Base-by-base conservation (phyloP, 2,329 filamentous ascomycete species). In the Lachnum nothofagi region DNA sequence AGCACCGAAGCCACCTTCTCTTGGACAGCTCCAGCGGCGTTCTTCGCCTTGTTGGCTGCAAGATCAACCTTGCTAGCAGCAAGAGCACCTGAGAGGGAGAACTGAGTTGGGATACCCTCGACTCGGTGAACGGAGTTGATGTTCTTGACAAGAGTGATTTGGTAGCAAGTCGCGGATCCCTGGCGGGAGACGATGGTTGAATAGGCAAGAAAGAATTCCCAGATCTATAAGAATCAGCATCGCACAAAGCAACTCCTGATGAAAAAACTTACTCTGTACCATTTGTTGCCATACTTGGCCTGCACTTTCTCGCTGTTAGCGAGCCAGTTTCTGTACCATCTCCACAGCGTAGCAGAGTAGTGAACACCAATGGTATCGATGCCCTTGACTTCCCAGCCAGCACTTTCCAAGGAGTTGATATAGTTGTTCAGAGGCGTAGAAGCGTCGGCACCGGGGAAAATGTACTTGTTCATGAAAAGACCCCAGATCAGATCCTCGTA, bases 381-480 rank as follows among this genome's bases (percentile, higher is more conserved):
- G 60, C 76, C 76, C 83, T 96, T 97, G 69, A 97, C 75, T 71
- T 97, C 93, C 63, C 89, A 94, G 31, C 89, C 89, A 55, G 87
- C 85, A 49, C 79, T 83, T 74, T 98, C 93, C 17, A 96, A 80
- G 66, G 82, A 83, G 69, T 89, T 82, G 61, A 95, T 76, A 63
- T 93, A 88, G 71, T 85, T 93, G 60, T 88, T 89, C 42, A 98
- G 82, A 44, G 93, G 93, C 50, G 90, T 95, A 37, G 88, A 95
- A 44, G 93, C 93, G 67, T 97, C 93, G 44, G 93, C 93, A 67
- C 93, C 93, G 27, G 91, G 93, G 80, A 97, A 97, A 69, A 97
- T 79, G 72, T 97, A 95, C 76, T 95, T 96, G 84, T 97, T 97
- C 90, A 97, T 95, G 80, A 96, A 97, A 40, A 97, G 79, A 68